Conservation (phyloP, 2,329 filamentous ascomycete species). For the Tolypocladium ovalisporum region DNA sequence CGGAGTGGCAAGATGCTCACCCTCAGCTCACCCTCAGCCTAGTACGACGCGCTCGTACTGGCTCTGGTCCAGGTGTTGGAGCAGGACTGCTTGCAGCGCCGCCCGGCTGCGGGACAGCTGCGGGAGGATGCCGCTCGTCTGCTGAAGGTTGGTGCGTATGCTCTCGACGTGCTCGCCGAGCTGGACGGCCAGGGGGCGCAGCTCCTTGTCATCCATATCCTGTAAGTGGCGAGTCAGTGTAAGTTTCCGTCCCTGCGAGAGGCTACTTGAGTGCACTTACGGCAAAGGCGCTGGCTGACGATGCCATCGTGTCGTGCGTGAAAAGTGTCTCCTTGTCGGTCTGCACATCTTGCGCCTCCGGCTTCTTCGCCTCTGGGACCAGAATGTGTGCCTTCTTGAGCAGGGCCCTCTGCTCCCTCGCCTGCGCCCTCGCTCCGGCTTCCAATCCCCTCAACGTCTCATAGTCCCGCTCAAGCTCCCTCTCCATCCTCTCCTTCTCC, state of each 20-base stretch:
- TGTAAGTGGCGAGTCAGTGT: constrained; percentile 1
- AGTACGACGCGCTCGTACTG: constrained; percentile 38
- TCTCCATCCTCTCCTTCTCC: constrained; percentile 47
- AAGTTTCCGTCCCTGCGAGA: neutral
- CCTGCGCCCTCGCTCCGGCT: constrained; percentile 44
- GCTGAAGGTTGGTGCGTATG: constrained; percentile 40
- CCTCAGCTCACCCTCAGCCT: too few relatives aligned
- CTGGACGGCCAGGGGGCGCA: constrained; percentile 34
- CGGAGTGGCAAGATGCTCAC: too few relatives aligned
- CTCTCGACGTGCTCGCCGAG: constrained; percentile 46
- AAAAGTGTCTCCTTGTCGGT: constrained; percentile 2
- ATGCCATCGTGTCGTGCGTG: neutral
- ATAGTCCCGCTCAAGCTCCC: constrained; percentile 44
- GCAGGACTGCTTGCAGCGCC: constrained; percentile 36
- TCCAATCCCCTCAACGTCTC: constrained; percentile 38
- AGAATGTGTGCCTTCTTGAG: constrained; percentile 39
- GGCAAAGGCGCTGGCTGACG: constrained; percentile 6
- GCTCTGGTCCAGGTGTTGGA: constrained; percentile 30
- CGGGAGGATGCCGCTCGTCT: constrained; percentile 40
- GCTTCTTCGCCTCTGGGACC: constrained; percentile 24
- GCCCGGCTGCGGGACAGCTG: constrained; percentile 37
- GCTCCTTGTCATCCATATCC: constrained; percentile 22
- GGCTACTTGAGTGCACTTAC: constrained; percentile 1
- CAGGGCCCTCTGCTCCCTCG: constrained; percentile 36
- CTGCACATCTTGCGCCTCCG: constrained; percentile 1